Base-by-base conservation (phyloP, 1,284 basidiomycete species). In the Xanthoconium separans region DNA sequence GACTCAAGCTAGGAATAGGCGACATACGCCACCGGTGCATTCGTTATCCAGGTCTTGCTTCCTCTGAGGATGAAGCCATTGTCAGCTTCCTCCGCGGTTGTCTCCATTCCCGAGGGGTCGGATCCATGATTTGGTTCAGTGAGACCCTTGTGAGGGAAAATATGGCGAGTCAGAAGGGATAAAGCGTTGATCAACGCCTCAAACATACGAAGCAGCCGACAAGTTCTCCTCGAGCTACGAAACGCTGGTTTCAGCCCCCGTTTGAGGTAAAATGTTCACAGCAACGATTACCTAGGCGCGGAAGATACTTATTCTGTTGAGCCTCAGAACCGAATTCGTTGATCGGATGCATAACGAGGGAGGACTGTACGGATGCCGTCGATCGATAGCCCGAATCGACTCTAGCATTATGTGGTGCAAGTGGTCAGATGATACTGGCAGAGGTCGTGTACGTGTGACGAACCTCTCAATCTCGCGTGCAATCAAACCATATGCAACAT, bases 261-360 rank as follows among this genome's bases (percentile, higher is more conserved):
- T 27, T 43, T 20, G 16, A 11, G 24, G 12, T 11, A 33, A 1
- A 16, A 43, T 5, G 12, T 50, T 34, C 50, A 44, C 27, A 18
- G 20, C 22, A 36, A 54, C n/a, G 59, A 76, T 52, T 57, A 85
- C 89, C 94, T 42, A 98, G 78, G 15, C 82, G 75, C 36, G 95
- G 95, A 3, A 98, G 79, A 66, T 89, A 98, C 68, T 89, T 91
- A 64, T 94, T 89, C 75, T 95, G 96, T 73, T 98, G 94, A 37
- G 84, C 85, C 29, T 94, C 87, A 1, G 85, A 85, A 2, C 96
- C 95, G 70, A 96, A 98, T 65, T 90, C 91, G 71, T 93, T 79
- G 69, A 98, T 98, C 4, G 96, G 94, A 67, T 96, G 93, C 95
- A 99, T 99, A n/a, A 96, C 93, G 33, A 99, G 80, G 6, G 93